phyloP scores from a whole-genome alignment of 148 eudicot genomes.

The Polygonum maritimum region DNA sequence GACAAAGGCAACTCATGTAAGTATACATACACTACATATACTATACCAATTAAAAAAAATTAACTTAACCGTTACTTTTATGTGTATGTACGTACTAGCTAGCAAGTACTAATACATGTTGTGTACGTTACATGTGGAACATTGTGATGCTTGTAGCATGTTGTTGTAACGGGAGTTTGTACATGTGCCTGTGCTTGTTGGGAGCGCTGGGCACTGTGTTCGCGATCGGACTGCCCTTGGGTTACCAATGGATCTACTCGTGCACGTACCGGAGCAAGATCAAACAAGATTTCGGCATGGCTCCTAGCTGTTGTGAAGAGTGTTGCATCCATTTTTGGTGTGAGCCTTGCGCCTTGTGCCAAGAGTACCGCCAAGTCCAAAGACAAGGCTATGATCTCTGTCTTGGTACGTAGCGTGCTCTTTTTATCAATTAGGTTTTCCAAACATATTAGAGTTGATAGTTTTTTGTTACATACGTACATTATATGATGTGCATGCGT shows the following conservation, averaged over 20 bases:
- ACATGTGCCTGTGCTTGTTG: neutral
- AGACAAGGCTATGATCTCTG: conserved; percentile 17
- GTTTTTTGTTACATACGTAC: too few relatives aligned
- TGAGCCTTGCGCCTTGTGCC: conserved; percentile 29
- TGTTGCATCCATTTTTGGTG: conserved; percentile 31
- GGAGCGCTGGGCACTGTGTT: neutral
- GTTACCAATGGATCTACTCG: neutral
- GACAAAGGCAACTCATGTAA: neutral
- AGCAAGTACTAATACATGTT: too few relatives aligned
- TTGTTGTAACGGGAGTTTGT: neutral
- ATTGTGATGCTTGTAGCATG: neutral
- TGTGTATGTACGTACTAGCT: too few relatives aligned
- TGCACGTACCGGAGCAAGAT: conserved; percentile 23
- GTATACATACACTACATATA: neutral
- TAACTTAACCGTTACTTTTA: too few relatives aligned
- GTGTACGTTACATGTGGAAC: too few relatives aligned
- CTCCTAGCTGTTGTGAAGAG: conserved; percentile 18
- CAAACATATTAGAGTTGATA: too few relatives aligned
- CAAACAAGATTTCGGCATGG: conserved; percentile 27
- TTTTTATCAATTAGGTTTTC: too few relatives aligned
- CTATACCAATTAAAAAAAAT: too few relatives aligned
- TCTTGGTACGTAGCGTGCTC: neutral
- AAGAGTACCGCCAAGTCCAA: conserved; percentile 36
- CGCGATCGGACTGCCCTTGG: neutral
- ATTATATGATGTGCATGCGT: too few relatives aligned